phyloP scores from a whole-genome alignment of 2,329 filamentous ascomycete genomes.

The Xylariaceae sp. region DNA sequence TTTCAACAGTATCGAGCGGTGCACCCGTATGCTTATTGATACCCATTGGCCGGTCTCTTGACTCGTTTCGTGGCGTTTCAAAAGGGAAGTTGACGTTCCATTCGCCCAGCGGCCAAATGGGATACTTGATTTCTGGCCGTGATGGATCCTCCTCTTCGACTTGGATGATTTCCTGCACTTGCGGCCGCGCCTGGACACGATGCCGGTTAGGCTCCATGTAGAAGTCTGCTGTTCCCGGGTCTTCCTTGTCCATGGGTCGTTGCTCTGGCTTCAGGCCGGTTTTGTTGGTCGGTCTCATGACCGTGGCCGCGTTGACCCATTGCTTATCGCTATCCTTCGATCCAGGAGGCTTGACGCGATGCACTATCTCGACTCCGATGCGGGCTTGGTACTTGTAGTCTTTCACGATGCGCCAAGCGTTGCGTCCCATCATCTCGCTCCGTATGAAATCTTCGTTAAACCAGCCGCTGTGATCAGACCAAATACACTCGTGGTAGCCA shows the following conservation, averaged over 20 bases:
- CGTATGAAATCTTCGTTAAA: slow-evolving; percentile 21
- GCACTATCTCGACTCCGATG: slow-evolving; percentile 21
- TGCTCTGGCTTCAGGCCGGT: background rate
- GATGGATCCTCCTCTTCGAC: background rate
- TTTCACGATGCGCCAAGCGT: slow-evolving; percentile 13
- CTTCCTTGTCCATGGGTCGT: background rate
- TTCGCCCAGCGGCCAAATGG: too few relatives aligned
- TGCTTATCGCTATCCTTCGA: background rate
- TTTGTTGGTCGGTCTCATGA: slow-evolving; percentile 4
- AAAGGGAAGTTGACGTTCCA: too few relatives aligned
- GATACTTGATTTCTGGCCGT: too few relatives aligned
- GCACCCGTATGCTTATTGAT: too few relatives aligned
- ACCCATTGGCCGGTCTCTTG: too few relatives aligned
- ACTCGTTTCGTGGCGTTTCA: too few relatives aligned
- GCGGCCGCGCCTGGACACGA: background rate
- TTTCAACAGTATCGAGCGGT: too few relatives aligned
- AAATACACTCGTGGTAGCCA: slow-evolving; percentile 12
- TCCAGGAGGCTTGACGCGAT: background rate
- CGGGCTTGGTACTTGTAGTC: slow-evolving; percentile 21
- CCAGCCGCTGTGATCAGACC: slow-evolving; percentile 17
- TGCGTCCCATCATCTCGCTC: slow-evolving; percentile 25
- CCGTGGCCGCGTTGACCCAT: background rate
- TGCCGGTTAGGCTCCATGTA: background rate
- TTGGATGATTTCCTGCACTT: background rate
- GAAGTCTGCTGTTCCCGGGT: background rate